Evolutionary conservation across 192 early-diverging fungal genomes (phyloP).

Genomic region (Entomortierella chlamydospora): DNA sequence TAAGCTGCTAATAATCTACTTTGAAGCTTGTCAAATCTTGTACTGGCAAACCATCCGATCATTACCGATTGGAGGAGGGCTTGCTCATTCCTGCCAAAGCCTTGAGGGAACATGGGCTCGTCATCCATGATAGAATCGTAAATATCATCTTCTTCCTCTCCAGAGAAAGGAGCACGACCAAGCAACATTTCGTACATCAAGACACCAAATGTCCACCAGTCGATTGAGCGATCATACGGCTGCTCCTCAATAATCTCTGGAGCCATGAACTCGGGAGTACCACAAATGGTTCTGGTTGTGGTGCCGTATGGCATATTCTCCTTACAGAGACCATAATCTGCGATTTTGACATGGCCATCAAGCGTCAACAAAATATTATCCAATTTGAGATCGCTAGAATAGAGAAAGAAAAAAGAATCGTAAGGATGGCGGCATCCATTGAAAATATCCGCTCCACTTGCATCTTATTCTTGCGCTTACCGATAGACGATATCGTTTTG

Average conservation of each 20-base stretch:
- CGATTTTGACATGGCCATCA: slow-evolving; percentile 87
- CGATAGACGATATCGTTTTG: slow-evolving; percentile 90
- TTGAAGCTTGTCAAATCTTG: no score
- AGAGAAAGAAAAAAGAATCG: slow-evolving; percentile 15
- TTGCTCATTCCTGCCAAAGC: slow-evolving; percentile 75
- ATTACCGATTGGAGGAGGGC: slow-evolving; percentile 71
- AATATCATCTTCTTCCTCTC: slow-evolving; percentile 88
- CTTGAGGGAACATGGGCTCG: slow-evolving; percentile 79
- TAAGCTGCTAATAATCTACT: no score
- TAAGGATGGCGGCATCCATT: background rate
- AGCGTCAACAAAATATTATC: slow-evolving; percentile 83
- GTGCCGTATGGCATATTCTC: slow-evolving; percentile 76
- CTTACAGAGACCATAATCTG: slow-evolving; percentile 91
- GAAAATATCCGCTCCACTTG: background rate
- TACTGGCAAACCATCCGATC: background rate
- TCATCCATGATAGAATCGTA: slow-evolving; percentile 87
- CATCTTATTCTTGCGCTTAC: slow-evolving; percentile 10
- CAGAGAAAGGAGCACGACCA: slow-evolving; percentile 81
- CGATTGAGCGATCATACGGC: slow-evolving; percentile 81
- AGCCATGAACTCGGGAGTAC: slow-evolving; percentile 92
- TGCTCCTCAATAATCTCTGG: slow-evolving; percentile 85
- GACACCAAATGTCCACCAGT: slow-evolving; percentile 86
- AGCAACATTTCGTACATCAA: slow-evolving; percentile 76
- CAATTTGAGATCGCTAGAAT: slow-evolving; percentile 78
- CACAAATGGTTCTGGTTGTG: slow-evolving; percentile 84